Evolutionary conservation across 192 early-diverging fungal genomes (phyloP), one percentile per base, ranked within the genome.

Genomic region (Rhizophagus clarus): DNA sequence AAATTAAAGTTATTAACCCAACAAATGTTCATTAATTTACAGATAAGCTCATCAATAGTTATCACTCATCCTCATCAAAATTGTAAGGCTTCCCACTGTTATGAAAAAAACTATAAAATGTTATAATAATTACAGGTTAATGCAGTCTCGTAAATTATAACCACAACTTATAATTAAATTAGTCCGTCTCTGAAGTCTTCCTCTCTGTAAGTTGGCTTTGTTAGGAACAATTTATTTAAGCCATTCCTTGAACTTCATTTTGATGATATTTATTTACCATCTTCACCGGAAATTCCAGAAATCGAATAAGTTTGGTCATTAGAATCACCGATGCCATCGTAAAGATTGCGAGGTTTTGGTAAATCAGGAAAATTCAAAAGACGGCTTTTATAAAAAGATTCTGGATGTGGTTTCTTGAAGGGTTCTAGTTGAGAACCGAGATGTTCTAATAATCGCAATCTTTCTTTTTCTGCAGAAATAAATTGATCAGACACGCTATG

Each of bases 381-480:
- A 32, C 66, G 66, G 20, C 66, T 68, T 32, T 28, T 68, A 20
- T 68, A 68, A 68, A 68, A 68, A 17, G 66, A 28, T 2, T 68
- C 29, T 10, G 66, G 66, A 68, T 68, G 66, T 20, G 26, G 29
- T 32, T 68, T 68, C 49, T 56, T 56, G 49, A 56, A 56, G 4
- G 49, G 49, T 56, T 56, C 49, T 20, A 56, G 14, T 1, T 56
- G 49, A 56, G 49, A 56, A 56, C 49, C 49, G 14, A 56, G 49
- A 20, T 56, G 49, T 51, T 72, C 28, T 72, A 72, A 51, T 49
- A 72, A 49, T 72, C 45, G 37, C 28, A 47, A 7, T 29, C 71
- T 72, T 28, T 49, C 71, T 14, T 72, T 72, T 45, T 72, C 71
- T 29, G 71, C 71, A 3, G 45, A 45, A 72, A 72, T 28, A 72